Evolutionary conservation across 768 basidiomycete genomes (phyloP).

Genomic region (Basidioascus undulatus): DNA sequence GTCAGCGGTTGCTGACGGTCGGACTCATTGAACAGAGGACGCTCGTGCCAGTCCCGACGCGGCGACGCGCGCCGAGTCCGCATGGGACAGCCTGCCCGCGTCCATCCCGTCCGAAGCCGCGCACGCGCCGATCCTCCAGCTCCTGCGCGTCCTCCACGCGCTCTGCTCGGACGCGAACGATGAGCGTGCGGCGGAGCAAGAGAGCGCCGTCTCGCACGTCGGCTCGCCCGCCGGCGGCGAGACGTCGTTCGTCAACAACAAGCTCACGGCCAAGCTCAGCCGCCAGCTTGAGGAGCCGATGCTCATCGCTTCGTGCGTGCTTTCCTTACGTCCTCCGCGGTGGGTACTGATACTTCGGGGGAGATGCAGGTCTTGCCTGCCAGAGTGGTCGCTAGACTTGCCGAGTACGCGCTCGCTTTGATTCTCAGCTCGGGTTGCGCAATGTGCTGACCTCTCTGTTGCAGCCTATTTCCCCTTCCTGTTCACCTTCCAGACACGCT

Average conservation of each 20-base stretch:
- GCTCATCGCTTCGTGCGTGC: conserved; percentile 77
- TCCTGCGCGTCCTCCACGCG: conserved; percentile 66
- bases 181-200: too few relatives aligned
- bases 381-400: conserved; percentile 89
- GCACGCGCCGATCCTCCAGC: conserved; percentile 69
- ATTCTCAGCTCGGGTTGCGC: too few relatives aligned
- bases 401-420: too few relatives aligned
- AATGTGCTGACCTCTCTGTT: too few relatives aligned
- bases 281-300: conserved; percentile 92
- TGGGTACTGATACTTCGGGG: too few relatives aligned
- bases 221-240: conserved; percentile 33
- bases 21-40: too few relatives aligned
- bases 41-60: too few relatives aligned
- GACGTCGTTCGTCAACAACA: conserved; percentile 85
- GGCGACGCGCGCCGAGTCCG: conserved; percentile 41
- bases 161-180: conserved; percentile 20
- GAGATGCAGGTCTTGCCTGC: conserved; percentile 71
- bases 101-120: conserved; percentile 64
- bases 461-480: conserved; percentile 99
- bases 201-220: too few relatives aligned
- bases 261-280: conserved; percentile 89
- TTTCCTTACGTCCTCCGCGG: too few relatives aligned
- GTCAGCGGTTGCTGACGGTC: too few relatives aligned
- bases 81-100: conserved; percentile 35
- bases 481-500: conserved; percentile 94